Evolutionary conservation across 2,329 filamentous ascomycete species (phyloP).

Genomic region (Colletotrichum liaoningense): DNA sequence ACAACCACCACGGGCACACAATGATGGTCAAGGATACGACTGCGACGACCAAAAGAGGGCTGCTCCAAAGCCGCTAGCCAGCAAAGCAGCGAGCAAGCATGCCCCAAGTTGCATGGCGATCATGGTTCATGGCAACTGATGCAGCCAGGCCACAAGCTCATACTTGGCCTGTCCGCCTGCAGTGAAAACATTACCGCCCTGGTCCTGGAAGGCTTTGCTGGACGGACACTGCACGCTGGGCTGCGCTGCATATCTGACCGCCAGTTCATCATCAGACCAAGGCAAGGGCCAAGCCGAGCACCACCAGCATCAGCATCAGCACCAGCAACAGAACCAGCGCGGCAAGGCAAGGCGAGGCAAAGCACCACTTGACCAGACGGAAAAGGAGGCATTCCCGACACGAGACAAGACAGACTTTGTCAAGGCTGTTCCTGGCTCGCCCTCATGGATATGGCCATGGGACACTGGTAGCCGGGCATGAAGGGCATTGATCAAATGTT

Average conservation of each 20-base stretch:
- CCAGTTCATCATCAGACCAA: constrained; percentile 56
- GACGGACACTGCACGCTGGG: constrained; percentile 39
- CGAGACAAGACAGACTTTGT: constrained; percentile 12
- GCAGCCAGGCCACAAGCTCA: constrained; percentile 42
- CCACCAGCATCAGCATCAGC: constrained; percentile 17
- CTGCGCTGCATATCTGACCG: constrained; percentile 56
- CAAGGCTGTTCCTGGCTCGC: constrained; percentile 16
- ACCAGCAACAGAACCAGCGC: constrained; percentile 25
- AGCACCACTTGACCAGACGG: background rate
- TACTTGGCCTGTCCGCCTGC: constrained; percentile 41
- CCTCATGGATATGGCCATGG: constrained; percentile 4
- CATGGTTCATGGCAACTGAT: constrained; percentile 53
- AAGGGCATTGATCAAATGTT: constrained; percentile 34
- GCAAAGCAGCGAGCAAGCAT: constrained; percentile 33
- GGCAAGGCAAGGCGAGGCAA: constrained; percentile 1
- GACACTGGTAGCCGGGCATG: constrained; percentile 8
- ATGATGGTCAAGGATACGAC: background rate
- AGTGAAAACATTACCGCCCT: constrained; percentile 40
- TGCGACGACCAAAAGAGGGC: constrained; percentile 15
- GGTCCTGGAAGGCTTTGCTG: constrained; percentile 38
- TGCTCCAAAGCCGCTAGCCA: constrained; percentile 31
- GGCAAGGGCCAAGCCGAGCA: constrained; percentile 23
- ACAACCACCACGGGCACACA: background rate
- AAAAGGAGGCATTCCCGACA: constrained; percentile 11
- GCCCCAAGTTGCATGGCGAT: constrained; percentile 43